Base-by-base conservation (phyloP, 2,329 filamentous ascomycete species). In the Bisporella sp. region DNA sequence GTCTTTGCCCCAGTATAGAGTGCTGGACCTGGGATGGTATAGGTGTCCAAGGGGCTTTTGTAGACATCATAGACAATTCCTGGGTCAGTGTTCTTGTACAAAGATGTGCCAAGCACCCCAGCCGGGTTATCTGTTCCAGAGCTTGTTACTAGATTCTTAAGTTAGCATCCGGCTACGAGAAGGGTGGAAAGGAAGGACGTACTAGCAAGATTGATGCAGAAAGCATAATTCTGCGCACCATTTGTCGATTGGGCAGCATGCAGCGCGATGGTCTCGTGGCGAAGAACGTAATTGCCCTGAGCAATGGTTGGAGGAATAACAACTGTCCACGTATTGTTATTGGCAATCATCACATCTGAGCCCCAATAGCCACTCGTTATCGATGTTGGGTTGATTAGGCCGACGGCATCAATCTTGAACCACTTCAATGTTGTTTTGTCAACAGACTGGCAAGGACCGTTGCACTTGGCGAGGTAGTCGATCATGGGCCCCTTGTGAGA, bases 271-370 rank as follows among this genome's bases (percentile, higher is more conserved):
- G 62, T 64, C 47, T 64, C 77, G 55, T 79, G 76, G 2, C 77
- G 68, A 11, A 79, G 59, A 32, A 79, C 73, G 55, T 79, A 79
- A 52, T 73, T 69, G 1, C 76, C 76, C 0, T 72, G 58, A 4
- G 61, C 64, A 42, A 78, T 64, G 28, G 68, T 63, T 0, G 56
- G 46, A 4, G 75, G 76, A 35, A 78, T 68, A 1, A 64, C 69
- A n/a, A 74, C 65, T 12, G 69, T 70, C 72, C 74, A 78, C 57
- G 67, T 74, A 62, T 75, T 75, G 64, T 78, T 78, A 58, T 73
- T 72, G 47, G 67, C 63, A 57, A 79, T 78, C 51, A 81, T 65
- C 6, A 75, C 64, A 54, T 74, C 70, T 4, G 68, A 68, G 1
- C 65, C 66, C 73, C 73, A 75, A 21, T 57, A 69, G 6, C 69